Conservation (phyloP, 225 moss, liverwort and hornwort species). For the Pseudoscleropodium purum region DNA sequence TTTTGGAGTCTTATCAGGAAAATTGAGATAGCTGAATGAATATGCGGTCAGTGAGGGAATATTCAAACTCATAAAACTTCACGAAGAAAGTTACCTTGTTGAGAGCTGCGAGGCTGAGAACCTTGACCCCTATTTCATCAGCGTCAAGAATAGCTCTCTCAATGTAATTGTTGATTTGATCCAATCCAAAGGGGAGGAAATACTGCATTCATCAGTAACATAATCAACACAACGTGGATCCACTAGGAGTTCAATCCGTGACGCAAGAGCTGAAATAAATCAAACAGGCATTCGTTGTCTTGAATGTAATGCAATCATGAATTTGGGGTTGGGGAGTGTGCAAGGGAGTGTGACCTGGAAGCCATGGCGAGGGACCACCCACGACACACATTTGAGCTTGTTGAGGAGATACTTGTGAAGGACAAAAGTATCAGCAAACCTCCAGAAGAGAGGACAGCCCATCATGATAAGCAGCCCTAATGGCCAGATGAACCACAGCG, state of each 20-base stretch:
- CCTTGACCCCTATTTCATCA: conserved; percentile 44
- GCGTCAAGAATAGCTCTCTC: conserved; percentile 46
- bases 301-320: no score
- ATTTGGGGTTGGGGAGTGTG: neutral
- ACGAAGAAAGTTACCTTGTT: conserved; percentile 19
- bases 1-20: neutral
- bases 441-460: conserved; percentile 22
- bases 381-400: conserved; percentile 58
- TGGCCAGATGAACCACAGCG: conserved; percentile 54
- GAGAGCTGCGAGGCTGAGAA: conserved; percentile 57
- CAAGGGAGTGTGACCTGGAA: conserved; percentile 53
- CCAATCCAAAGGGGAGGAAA: conserved; percentile 43
- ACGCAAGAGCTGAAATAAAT: neutral
- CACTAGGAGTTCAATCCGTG: neutral
- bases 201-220: conserved; percentile 10
- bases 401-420: conserved; percentile 55
- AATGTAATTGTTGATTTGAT: conserved; percentile 36
- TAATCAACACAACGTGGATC: neutral
- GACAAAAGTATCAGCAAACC: conserved; percentile 42
- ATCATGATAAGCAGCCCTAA: neutral
- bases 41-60: neutral
- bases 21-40: neutral
- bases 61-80: neutral
- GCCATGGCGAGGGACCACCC: conserved; percentile 83
- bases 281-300: neutral